phyloP scores from a whole-genome alignment of 805 yeast genomes.

The Grigorovia transvaalensis region DNA sequence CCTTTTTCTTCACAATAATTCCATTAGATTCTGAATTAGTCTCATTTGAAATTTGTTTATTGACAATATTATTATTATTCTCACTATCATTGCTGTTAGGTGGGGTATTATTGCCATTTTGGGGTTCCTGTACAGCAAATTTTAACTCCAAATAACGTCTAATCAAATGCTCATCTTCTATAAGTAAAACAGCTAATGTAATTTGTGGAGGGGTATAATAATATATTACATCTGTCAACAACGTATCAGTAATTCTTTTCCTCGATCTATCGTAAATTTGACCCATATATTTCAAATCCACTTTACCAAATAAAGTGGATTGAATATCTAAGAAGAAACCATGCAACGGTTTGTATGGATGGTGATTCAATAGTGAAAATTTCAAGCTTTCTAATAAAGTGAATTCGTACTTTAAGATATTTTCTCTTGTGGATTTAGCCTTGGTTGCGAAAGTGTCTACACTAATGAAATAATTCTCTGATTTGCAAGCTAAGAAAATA shows the following conservation, averaged over 20 bases:
- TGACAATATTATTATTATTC: not conserved
- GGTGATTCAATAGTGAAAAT: constrained; percentile 79
- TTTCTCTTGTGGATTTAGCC: constrained; percentile 55
- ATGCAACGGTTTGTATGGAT: constrained; percentile 80
- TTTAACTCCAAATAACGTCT: constrained; percentile 59
- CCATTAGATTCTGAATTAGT: constrained; percentile 2
- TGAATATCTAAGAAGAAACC: constrained; percentile 93
- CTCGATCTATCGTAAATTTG: constrained; percentile 62
- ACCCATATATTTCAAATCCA: constrained; percentile 52
- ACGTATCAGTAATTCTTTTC: constrained; percentile 51
- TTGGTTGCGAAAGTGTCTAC: constrained; percentile 68
- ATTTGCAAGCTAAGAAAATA: constrained; percentile 82
- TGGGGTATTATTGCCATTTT: constrained; percentile 7
- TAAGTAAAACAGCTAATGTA: constrained; percentile 75
- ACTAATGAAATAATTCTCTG: constrained; percentile 83
- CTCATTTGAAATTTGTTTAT: not conserved
- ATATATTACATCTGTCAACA: constrained; percentile 67
- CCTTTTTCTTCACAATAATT: too few species aligned
- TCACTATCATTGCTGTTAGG: not conserved
- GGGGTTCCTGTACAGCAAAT: constrained; percentile 30
- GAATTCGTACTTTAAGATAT: constrained; percentile 73
- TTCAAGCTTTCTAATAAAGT: constrained; percentile 58
- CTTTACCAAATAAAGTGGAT: constrained; percentile 34
- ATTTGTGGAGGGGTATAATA: constrained; percentile 90
- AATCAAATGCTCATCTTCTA: constrained; percentile 52